Evolutionary conservation across 2,329 filamentous ascomycete species (phyloP), one percentile per base, ranked within the genome.

Genomic region (Aspergillus fumigatus): DNA sequence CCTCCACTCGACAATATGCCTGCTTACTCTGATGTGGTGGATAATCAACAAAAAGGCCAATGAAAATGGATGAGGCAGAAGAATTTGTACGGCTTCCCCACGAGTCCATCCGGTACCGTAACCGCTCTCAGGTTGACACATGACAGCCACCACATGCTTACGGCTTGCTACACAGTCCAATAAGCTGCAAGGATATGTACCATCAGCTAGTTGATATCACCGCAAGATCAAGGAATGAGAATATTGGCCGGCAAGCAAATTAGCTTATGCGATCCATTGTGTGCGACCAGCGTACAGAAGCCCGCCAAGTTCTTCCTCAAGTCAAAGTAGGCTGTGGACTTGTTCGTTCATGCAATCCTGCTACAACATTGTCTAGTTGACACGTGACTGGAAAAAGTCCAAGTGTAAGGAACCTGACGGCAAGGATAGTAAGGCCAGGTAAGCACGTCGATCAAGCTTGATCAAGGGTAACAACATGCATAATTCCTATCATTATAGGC

Each of bases 381-480:
- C 61, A 63, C 59, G 58, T 63, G 61, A 63, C 49, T 26, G 38
- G 55, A 56, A 49, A 26, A 48, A 40, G 58, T 32, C 57, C 55
- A 55, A 56, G 32, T 27, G 21, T 48, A 41, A 55, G 59, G 57
- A 50, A 57, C 47, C 52, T 41, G 21, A 47, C 35, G 38, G 17
- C 23, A 40, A 48, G 45, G 43, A 23, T 23, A 23, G 11, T 11
- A 47, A 43, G 40, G 40, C 19, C 40, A 43, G 21, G 6, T 21
- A 43, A 19, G 17, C 40, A 43, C 32, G 17, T 38, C 32, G 32
- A 38, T 38, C 14, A 17, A 5, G 32, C 14, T 17, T 38, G 2
- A 3, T 32, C 29, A 41, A 29, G 27, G 27, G 27, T 29, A 11
- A 11, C 27, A 11, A 11, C 27, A 29, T 41, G 40, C 7, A n/a